phyloP scores from a whole-genome alignment of 495 filamentous ascomycete genomes.

The Lasiosphaeris hirsuta region DNA sequence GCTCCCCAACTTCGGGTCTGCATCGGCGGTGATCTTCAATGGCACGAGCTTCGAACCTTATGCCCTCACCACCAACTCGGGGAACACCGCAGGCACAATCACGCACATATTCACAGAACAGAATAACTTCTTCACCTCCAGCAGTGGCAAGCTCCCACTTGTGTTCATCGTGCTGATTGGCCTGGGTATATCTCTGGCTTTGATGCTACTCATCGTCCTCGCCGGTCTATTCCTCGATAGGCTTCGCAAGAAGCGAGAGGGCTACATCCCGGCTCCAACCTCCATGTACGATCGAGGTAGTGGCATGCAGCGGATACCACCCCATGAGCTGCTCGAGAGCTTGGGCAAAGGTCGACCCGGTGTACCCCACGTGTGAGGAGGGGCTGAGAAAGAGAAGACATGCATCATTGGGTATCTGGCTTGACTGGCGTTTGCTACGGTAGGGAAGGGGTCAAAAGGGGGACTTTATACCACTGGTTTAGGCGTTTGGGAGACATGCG shows the following conservation, averaged over 20 bases:
- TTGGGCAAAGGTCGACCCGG: slow-evolving; percentile 38
- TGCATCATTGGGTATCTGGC: slow-evolving; percentile 2
- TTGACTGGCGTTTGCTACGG: slow-evolving; percentile 6
- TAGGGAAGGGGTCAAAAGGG: neutral
- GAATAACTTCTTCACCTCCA: slow-evolving; percentile 57
- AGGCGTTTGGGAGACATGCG: slow-evolving; percentile 5
- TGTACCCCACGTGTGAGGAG: slow-evolving; percentile 41
- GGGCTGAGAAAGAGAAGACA: neutral
- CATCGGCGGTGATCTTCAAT: slow-evolving; percentile 84
- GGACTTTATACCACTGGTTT: slow-evolving; percentile 19
- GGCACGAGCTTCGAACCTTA: slow-evolving; percentile 75
- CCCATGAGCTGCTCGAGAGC: slow-evolving; percentile 69
- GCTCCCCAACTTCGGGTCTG: slow-evolving; percentile 69
- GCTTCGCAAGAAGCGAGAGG: slow-evolving; percentile 77
- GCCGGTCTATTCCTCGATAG: slow-evolving; percentile 80
- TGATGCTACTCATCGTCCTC: slow-evolving; percentile 85
- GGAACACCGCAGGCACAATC: slow-evolving; percentile 66
- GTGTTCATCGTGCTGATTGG: slow-evolving; percentile 89
- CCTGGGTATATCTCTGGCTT: slow-evolving; percentile 82
- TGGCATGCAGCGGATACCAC: slow-evolving; percentile 77
- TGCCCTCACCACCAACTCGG: slow-evolving; percentile 65
- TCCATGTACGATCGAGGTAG: slow-evolving; percentile 67
- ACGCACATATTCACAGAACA: slow-evolving; percentile 75
- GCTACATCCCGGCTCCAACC: slow-evolving; percentile 79
- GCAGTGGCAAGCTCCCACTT: slow-evolving; percentile 56